Percentiles rank a stretch among this genome's conserved stretches.
These are phyloP conservation scores for Cercospora brassicicola DNA, from an alignment of 2,329 filamentous ascomycete species.

Conservation along the genomic window DNA sequence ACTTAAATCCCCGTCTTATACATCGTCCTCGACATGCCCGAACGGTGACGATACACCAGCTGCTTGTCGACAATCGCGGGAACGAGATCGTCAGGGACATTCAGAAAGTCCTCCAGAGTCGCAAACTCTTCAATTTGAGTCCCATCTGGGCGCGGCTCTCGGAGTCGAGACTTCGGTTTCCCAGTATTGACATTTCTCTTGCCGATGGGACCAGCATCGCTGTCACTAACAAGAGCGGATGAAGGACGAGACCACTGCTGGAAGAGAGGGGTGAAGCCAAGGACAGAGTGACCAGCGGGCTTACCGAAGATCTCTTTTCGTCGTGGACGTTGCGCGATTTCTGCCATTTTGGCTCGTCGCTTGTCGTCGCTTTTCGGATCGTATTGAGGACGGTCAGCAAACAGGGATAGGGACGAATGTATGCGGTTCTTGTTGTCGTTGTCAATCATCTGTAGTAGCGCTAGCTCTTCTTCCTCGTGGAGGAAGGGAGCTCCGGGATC, in stretches of 20 bases:
- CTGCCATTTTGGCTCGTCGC: slow-evolving; percentile 59
- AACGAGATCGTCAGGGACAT: slow-evolving; percentile 16
- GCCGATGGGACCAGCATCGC: not conserved
- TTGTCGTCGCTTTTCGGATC: slow-evolving; percentile 33
- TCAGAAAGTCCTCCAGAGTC: slow-evolving; percentile 20
- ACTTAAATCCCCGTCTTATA: slow-evolving; percentile 20
- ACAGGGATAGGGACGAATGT: slow-evolving; percentile 18
- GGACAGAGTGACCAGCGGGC: slow-evolving; percentile 12
- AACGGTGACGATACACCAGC: slow-evolving; percentile 15
- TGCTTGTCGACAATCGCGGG: slow-evolving; percentile 13
- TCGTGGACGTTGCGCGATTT: slow-evolving; percentile 44
- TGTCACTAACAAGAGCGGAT: not conserved
- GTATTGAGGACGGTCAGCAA: slow-evolving; percentile 31
- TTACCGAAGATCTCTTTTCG: slow-evolving; percentile 40
- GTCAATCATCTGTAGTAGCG: slow-evolving; percentile 7
- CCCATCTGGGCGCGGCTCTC: not conserved
- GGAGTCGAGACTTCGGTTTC: not conserved
- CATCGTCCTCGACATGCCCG: slow-evolving; percentile 11
- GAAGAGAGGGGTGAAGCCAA: slow-evolving; percentile 4
- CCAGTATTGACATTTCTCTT: not conserved
- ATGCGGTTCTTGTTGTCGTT: not conserved
- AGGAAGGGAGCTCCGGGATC: not conserved
- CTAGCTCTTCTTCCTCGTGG: slow-evolving; percentile 7
- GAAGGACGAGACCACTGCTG: not conserved
- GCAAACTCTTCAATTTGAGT: slow-evolving; percentile 9